These are phyloP conservation scores for Metschnikowia continentalis DNA, from an alignment of 805 yeast genomes.

Conservation along the genomic window DNA sequence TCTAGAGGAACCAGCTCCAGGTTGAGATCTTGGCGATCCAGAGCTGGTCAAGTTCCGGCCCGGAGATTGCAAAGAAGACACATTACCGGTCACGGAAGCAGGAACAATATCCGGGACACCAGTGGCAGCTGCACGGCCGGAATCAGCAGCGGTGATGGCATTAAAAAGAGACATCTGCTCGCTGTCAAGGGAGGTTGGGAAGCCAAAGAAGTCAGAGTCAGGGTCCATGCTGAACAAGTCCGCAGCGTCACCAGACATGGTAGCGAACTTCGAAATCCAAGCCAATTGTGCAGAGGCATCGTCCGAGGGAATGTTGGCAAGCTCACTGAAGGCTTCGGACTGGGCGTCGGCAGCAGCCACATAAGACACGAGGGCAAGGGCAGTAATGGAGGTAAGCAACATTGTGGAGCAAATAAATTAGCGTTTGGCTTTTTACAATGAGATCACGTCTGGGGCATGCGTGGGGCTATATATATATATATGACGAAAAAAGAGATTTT, in stretches of 20 bases:
- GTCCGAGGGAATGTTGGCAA: slow-evolving; percentile 1
- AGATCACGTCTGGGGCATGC: not conserved
- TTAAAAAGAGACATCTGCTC: not conserved
- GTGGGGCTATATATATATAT: not conserved
- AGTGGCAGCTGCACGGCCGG: not conserved
- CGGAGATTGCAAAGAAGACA: not conserved
- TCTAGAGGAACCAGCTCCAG: not conserved
- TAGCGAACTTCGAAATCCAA: slow-evolving; percentile 3
- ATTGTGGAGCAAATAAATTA: not conserved
- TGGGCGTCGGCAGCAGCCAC: slow-evolving; percentile 10
- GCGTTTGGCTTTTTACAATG: not conserved
- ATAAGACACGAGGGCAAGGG: slow-evolving; percentile 4
- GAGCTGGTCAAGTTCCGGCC: not conserved
- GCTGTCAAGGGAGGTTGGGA: not conserved
- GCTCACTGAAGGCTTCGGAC: not conserved
- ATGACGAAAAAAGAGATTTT: too few species aligned
- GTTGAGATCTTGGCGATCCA: not conserved
- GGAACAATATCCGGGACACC: not conserved
- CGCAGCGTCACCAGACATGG: not conserved
- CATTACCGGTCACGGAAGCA: not conserved
- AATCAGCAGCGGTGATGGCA: not conserved
- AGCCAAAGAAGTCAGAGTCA: not conserved
- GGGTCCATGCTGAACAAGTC: not conserved
- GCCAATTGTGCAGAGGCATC: slow-evolving; percentile 4
- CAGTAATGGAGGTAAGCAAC: slow-evolving; percentile 2